Conservation (phyloP, 148 eudicot genomes). For the Agrostemma githago region DNA sequence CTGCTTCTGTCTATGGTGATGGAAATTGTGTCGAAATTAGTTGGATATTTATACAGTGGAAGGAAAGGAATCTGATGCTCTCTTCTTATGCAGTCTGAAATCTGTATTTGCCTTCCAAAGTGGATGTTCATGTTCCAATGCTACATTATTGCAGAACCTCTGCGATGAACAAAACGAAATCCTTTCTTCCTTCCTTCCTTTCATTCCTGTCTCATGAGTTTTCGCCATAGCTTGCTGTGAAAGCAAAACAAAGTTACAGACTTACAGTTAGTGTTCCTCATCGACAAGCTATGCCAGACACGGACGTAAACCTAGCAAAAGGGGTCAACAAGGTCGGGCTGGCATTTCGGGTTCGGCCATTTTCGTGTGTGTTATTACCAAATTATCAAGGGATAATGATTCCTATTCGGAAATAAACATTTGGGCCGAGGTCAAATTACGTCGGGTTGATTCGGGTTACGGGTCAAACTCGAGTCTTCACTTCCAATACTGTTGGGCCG, state of each 20-base stretch:
- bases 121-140: constrained; percentile 21
- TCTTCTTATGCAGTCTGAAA: background rate
- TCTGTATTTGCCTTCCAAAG: constrained; percentile 16
- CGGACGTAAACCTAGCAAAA: too few relatives aligned
- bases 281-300: background rate
- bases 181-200: constrained; percentile 4
- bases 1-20: constrained; percentile 13
- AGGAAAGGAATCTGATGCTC: background rate
- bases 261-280: background rate
- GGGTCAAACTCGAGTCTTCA: too few relatives aligned
- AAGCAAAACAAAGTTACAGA: constrained; percentile 1
- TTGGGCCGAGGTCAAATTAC: too few relatives aligned
- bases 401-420: too few relatives aligned
- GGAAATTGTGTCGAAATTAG: constrained; percentile 1
- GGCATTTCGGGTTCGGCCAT: background rate
- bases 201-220: constrained; percentile 7
- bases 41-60: constrained; percentile 17
- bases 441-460: too few relatives aligned
- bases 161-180: constrained; percentile 20
- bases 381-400: too few relatives aligned
- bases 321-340: background rate
- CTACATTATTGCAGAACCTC: constrained; percentile 21
- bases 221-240: constrained; percentile 7
- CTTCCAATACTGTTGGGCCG: too few relatives aligned
- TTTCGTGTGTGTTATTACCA: too few relatives aligned